phyloP scores from a whole-genome alignment of 345 rosid species.

The Bruguiera sexangula region DNA sequence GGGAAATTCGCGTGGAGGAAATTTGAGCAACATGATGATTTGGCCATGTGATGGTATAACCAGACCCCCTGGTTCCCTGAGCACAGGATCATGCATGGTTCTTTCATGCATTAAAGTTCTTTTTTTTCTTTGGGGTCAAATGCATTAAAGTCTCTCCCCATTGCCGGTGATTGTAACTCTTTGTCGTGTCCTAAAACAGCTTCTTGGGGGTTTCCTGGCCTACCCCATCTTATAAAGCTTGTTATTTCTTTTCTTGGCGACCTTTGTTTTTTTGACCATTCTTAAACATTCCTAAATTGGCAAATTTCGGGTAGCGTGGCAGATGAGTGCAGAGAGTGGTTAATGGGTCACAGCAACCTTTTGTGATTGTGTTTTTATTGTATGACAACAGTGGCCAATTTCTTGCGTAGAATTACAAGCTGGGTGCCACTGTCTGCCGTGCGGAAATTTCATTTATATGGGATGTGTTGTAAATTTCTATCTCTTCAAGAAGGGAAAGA shows the following conservation, averaged over 20 bases:
- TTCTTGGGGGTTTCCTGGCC: slow-evolving; percentile 4
- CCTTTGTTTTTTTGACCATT: slow-evolving; percentile 12
- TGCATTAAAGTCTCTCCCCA: not conserved
- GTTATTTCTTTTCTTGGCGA: not conserved
- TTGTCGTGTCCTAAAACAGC: slow-evolving; percentile 35
- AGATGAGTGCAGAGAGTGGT: slow-evolving; percentile 26
- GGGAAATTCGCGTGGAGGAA: too few species aligned
- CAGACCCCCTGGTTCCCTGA: too few species aligned
- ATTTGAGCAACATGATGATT: too few species aligned
- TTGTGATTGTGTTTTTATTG: slow-evolving; percentile 11
- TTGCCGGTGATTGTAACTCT: slow-evolving; percentile 27
- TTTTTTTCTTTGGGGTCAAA: too few species aligned
- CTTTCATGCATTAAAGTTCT: not conserved
- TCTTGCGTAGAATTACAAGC: slow-evolving; percentile 1
- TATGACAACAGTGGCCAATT: slow-evolving; percentile 3
- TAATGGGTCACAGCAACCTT: slow-evolving; percentile 26
- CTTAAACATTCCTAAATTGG: slow-evolving; percentile 16
- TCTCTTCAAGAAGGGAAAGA: not conserved
- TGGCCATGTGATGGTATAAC: too few species aligned
- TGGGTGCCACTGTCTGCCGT: not conserved
- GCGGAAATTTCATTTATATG: not conserved
- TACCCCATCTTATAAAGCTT: not conserved
- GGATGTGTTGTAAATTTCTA: not conserved
- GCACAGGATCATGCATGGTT: too few species aligned
- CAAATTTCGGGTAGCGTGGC: slow-evolving; percentile 19